Conservation (phyloP, 108 stramenopile species). For the Cyclotella sp. region DNA sequence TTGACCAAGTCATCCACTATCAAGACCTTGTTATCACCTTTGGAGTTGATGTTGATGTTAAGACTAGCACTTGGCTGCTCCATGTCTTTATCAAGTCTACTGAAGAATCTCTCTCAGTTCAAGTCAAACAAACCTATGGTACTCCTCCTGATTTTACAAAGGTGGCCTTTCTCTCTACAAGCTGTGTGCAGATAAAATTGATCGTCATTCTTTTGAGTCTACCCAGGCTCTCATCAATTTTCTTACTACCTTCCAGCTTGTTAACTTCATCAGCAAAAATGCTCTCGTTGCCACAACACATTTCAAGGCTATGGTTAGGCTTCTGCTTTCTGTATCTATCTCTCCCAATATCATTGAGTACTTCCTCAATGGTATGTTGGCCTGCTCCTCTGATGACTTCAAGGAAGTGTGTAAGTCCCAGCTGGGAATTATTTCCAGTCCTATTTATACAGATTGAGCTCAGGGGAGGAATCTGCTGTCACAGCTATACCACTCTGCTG, state of each 20-base stretch:
- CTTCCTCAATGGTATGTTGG: neutral
- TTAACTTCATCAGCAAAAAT: neutral
- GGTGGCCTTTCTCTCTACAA: neutral
- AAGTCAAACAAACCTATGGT: too few relatives aligned
- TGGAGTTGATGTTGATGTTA: neutral
- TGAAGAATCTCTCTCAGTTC: neutral
- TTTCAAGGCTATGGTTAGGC: neutral
- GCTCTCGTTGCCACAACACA: too few relatives aligned
- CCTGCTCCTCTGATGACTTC: too few relatives aligned
- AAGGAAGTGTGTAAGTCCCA: too few relatives aligned
- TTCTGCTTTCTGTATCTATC: neutral
- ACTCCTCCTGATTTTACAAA: neutral
- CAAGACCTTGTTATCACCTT: neutral
- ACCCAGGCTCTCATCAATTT: too few relatives aligned
- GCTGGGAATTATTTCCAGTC: neutral
- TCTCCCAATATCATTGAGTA: neutral
- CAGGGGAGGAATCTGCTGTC: neutral
- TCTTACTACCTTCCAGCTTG: neutral
- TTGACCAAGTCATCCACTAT: neutral
- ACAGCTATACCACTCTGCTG: neutral
- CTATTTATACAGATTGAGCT: neutral
- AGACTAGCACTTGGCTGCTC: neutral
- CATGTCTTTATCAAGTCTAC: neutral
- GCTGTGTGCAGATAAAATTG: neutral
- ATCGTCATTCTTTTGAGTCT: neutral